These are phyloP conservation scores for Chaetoscypha palmicola DNA, from an alignment of 2,329 filamentous ascomycete species.

Conservation along the genomic window DNA sequence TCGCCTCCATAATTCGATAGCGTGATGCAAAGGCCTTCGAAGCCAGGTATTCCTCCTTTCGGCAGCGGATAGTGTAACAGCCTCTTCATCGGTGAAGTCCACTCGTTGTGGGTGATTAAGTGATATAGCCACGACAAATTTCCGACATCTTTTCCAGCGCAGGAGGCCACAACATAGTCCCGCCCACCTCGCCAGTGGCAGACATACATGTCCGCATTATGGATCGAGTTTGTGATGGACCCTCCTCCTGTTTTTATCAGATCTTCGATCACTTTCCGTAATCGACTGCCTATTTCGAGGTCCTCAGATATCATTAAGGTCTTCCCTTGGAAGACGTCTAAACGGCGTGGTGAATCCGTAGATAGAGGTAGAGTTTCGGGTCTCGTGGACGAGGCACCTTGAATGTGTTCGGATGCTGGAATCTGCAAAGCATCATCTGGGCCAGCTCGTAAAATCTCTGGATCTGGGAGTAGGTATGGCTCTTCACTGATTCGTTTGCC, in stretches of 20 bases:
- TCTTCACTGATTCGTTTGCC: slow-evolving; percentile 84
- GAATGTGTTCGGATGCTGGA: slow-evolving; percentile 52
- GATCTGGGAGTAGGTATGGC: slow-evolving; percentile 79
- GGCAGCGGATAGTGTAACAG: slow-evolving; percentile 88
- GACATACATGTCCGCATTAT: slow-evolving; percentile 73
- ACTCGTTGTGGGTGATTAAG: slow-evolving; percentile 79
- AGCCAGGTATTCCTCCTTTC: slow-evolving; percentile 68
- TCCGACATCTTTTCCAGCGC: slow-evolving; percentile 73
- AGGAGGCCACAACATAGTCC: slow-evolving; percentile 71
- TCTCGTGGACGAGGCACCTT: slow-evolving; percentile 56
- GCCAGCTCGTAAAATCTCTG: slow-evolving; percentile 64
- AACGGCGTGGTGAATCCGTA: slow-evolving; percentile 42
- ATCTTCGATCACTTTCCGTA: slow-evolving; percentile 59
- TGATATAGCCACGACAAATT: slow-evolving; percentile 93
- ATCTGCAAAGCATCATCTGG: slow-evolving; percentile 50
- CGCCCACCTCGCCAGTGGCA: slow-evolving; percentile 79
- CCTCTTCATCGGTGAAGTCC: slow-evolving; percentile 76
- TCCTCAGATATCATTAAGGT: slow-evolving; percentile 72
- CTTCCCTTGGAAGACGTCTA: slow-evolving; percentile 70
- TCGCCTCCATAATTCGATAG: slow-evolving; percentile 96
- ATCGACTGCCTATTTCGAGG: slow-evolving; percentile 59
- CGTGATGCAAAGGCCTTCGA: slow-evolving; percentile 70
- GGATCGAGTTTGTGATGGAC: slow-evolving; percentile 54
- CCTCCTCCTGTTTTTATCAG: slow-evolving; percentile 70
- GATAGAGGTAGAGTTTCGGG: slow-evolving; percentile 36